Evolutionary conservation across 164 flowering plant genomes (phyloP).

Genomic region (Vitis rupestris): DNA sequence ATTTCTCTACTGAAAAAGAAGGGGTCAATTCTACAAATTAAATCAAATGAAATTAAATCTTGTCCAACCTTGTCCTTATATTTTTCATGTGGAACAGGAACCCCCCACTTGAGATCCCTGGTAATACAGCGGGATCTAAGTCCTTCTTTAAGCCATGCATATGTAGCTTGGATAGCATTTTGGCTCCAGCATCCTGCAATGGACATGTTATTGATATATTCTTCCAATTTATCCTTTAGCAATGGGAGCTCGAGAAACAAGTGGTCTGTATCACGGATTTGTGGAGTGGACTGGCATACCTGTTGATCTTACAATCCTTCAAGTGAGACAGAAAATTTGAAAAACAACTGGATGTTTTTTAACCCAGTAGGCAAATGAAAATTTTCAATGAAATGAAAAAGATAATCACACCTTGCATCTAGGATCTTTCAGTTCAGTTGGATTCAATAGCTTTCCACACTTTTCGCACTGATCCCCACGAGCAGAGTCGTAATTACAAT

Average conservation of each 20-base stretch:
- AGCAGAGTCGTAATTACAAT: constrained; percentile 83
- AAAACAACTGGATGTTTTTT: too few species aligned
- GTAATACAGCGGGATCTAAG: constrained; percentile 81
- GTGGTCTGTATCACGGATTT: constrained; percentile 80
- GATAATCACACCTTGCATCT: constrained; percentile 62
- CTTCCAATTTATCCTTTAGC: constrained; percentile 63
- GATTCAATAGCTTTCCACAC: constrained; percentile 85
- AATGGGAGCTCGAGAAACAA: constrained; percentile 89
- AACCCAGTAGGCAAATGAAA: too few species aligned
- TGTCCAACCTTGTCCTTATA: constrained; percentile 72
- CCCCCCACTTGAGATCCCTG: constrained; percentile 98
- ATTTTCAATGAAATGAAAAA: too few species aligned
- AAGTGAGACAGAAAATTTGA: too few species aligned
- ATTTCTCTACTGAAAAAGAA: neutral
- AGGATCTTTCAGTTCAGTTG: constrained; percentile 84
- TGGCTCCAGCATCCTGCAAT: constrained; percentile 91
- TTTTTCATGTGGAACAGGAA: constrained; percentile 91
- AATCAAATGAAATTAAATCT: too few species aligned
- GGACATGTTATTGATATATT: constrained; percentile 68
- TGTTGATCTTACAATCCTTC: constrained; percentile 11
- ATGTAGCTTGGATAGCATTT: constrained; percentile 86
- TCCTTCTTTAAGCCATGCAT: constrained; percentile 94
- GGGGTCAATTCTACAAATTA: too few species aligned
- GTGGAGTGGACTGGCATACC: constrained; percentile 70
- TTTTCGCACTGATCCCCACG: constrained; percentile 97